These are phyloP conservation scores for Vickermania spadyakhi DNA, from an alignment of 208 protist genomes.

Conservation along the genomic window DNA sequence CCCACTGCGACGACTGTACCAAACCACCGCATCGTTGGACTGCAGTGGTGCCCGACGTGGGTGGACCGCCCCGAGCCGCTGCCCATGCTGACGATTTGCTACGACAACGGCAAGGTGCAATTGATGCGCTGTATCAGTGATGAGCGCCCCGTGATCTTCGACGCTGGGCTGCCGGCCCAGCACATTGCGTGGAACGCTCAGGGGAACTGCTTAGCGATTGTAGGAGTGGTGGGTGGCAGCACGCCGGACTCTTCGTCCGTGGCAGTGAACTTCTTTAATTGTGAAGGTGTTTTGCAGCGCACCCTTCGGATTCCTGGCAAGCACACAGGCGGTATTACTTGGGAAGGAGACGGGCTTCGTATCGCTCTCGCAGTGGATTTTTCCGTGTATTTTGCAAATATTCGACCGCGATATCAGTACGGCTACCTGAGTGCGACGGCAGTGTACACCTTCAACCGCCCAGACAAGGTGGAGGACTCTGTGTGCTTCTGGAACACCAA, in stretches of 20 bases:
- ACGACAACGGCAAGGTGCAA: constrained; percentile 83
- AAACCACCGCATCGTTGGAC: constrained; percentile 30
- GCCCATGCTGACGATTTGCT: constrained; percentile 86
- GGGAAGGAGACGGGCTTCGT: constrained; percentile 92
- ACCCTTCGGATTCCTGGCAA: constrained; percentile 87
- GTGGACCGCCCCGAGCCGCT: constrained; percentile 70
- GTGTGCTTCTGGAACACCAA: constrained; percentile 94
- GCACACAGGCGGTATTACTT: constrained; percentile 82
- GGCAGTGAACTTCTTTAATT: constrained; percentile 92
- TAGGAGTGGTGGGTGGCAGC: constrained; percentile 40
- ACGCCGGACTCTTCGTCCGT: constrained; percentile 20
- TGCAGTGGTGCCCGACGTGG: constrained; percentile 83
- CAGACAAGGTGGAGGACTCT: constrained; percentile 88
- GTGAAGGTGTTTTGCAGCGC: constrained; percentile 85
- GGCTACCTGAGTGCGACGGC: constrained; percentile 89
- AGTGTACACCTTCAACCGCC: constrained; percentile 87
- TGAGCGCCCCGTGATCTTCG: constrained; percentile 83
- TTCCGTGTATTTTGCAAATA: constrained; percentile 96
- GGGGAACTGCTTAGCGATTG: constrained; percentile 89
- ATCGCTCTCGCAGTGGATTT: constrained; percentile 93
- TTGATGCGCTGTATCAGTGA: constrained; percentile 88
- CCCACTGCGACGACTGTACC: not conserved
- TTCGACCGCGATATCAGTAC: constrained; percentile 94
- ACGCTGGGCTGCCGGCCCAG: constrained; percentile 70
- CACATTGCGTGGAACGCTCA: constrained; percentile 90